These are phyloP conservation scores for Lodderomyces theae DNA, from an alignment of 1,139 yeast species.

Conservation along the genomic window DNA sequence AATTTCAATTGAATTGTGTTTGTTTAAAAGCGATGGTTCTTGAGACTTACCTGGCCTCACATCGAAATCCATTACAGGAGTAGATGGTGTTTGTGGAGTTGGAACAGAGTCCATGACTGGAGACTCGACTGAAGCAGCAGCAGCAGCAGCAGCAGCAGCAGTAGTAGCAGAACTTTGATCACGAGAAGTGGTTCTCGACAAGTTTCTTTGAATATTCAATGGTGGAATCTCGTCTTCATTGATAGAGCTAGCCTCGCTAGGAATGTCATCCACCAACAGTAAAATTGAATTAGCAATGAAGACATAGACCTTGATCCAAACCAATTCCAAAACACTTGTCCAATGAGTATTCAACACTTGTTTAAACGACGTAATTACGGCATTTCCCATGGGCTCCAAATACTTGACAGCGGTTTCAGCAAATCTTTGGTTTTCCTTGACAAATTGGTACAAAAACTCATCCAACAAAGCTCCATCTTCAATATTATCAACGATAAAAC, in stretches of 20 bases:
- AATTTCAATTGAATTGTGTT: slow-evolving; percentile 18
- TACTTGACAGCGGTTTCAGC: slow-evolving; percentile 27
- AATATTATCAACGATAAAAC: slow-evolving; percentile 31
- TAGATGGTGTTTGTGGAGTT: slow-evolving; percentile 11
- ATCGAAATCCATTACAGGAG: slow-evolving; percentile 12
- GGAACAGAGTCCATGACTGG: slow-evolving; percentile 4
- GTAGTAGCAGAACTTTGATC: slow-evolving; percentile 3
- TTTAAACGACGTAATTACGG: slow-evolving; percentile 39
- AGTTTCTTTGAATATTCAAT: slow-evolving; percentile 17
- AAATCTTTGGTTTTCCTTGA: slow-evolving; percentile 31
- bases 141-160: slow-evolving; percentile 11
- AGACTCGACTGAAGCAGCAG: slow-evolving; percentile 12
- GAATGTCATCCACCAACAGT: slow-evolving; percentile 17
- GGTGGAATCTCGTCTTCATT: slow-evolving; percentile 18
- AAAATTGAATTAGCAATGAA: slow-evolving; percentile 40
- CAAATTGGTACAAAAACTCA: slow-evolving; percentile 36
- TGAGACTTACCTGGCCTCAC: slow-evolving; percentile 10
- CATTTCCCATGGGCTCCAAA: slow-evolving; percentile 45
- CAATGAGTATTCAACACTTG: slow-evolving; percentile 37
- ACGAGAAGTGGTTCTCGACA: slow-evolving; percentile 7
- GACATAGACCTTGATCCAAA: slow-evolving; percentile 43
- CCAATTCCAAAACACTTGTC: slow-evolving; percentile 32
- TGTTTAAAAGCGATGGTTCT: slow-evolving; percentile 13
- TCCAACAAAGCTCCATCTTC: slow-evolving; percentile 29
- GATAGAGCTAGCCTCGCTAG: slow-evolving; percentile 14